phyloP scores from a whole-genome alignment of 2,329 filamentous ascomycete genomes.

The Penicillium sp. region DNA sequence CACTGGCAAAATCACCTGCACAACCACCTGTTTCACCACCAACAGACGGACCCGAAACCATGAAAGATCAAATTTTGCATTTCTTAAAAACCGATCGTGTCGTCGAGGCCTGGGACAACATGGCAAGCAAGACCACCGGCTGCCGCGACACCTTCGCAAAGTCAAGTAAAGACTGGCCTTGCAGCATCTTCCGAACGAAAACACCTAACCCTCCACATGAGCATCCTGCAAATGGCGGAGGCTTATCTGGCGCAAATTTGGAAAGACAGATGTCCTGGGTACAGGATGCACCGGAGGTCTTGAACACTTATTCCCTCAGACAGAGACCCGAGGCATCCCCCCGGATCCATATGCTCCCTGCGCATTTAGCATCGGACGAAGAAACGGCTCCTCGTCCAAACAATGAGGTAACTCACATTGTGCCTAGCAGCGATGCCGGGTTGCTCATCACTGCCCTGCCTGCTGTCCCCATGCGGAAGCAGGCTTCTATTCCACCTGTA shows the following conservation, averaged over 20 bases:
- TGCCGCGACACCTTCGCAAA: conserved; percentile 11
- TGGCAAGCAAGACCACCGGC: conserved; percentile 20
- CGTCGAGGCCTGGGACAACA: conserved; percentile 28
- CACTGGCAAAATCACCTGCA: conserved; percentile 10
- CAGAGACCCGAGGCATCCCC: conserved; percentile 24
- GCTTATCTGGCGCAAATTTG: conserved; percentile 13
- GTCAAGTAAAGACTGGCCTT: conserved; percentile 22
- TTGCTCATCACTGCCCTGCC: conserved; percentile 16
- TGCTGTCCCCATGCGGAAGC: conserved; percentile 4
- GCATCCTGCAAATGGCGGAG: conserved; percentile 5
- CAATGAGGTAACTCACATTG: conserved; percentile 1
- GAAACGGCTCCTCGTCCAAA: conserved; percentile 7
- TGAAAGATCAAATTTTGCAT: conserved; percentile 31
- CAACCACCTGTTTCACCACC: conserved; percentile 6
- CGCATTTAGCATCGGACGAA: conserved; percentile 23
- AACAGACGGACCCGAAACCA: conserved; percentile 18
- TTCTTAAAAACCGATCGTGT: conserved; percentile 34
- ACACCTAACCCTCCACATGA: conserved; percentile 14
- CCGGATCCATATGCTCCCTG: conserved; percentile 30
- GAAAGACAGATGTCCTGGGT: conserved; percentile 29
- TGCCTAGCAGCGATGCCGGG: conserved; percentile 3
- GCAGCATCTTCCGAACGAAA: conserved; percentile 31
- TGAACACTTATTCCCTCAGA: conserved; percentile 31
- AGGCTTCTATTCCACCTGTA: conserved; percentile 5
- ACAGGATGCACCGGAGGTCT: conserved; percentile 21